Evolutionary conservation across 1,284 basidiomycete genomes (phyloP).

Genomic region (Rhodotorula sp.): DNA sequence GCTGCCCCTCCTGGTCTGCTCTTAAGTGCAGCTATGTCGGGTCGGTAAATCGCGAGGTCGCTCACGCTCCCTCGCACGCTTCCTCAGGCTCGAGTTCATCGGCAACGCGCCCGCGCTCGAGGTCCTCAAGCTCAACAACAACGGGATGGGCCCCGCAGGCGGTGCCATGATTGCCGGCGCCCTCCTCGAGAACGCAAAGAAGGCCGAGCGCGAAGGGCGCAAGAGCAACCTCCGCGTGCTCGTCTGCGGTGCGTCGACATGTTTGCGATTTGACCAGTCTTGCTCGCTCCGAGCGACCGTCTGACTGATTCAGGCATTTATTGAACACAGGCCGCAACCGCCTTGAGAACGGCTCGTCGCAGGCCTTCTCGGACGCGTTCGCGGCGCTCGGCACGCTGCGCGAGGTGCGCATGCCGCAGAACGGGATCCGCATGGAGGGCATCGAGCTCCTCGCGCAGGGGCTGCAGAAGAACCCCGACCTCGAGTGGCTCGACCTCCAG

Average conservation of each 20-base stretch:
- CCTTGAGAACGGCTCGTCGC: conserved; percentile 85
- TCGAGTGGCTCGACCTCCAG: conserved; percentile 85
- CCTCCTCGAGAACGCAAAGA: conserved; percentile 71
- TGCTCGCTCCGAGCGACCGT: neutral
- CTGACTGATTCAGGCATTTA: neutral
- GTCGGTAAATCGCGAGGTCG: too few relatives aligned
- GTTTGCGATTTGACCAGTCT: neutral
- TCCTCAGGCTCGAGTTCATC: conserved; percentile 53
- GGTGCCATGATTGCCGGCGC: conserved; percentile 85
- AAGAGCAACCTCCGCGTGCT: conserved; percentile 69
- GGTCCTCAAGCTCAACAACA: conserved; percentile 91
- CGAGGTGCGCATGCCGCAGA: conserved; percentile 92
- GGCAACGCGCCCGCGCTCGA: conserved; percentile 74
- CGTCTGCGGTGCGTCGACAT: conserved; percentile 67
- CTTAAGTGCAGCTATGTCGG: too few relatives aligned
- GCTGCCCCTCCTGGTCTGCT: conserved; percentile 32
- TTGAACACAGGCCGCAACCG: conserved; percentile 65
- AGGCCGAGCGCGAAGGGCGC: conserved; percentile 67
- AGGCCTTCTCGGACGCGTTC: conserved; percentile 83
- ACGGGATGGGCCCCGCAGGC: conserved; percentile 91
- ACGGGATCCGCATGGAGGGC: conserved; percentile 94
- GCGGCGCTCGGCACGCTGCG: conserved; percentile 73
- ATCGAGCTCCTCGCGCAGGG: conserved; percentile 79
- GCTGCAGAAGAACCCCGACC: conserved; percentile 65
- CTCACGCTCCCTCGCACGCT: too few relatives aligned